A percentile compares a stretch with the other conserved stretches of the same genome.
Conservation (phyloP, 139 green algal species). For the Ostreobium quekettii region DNA sequence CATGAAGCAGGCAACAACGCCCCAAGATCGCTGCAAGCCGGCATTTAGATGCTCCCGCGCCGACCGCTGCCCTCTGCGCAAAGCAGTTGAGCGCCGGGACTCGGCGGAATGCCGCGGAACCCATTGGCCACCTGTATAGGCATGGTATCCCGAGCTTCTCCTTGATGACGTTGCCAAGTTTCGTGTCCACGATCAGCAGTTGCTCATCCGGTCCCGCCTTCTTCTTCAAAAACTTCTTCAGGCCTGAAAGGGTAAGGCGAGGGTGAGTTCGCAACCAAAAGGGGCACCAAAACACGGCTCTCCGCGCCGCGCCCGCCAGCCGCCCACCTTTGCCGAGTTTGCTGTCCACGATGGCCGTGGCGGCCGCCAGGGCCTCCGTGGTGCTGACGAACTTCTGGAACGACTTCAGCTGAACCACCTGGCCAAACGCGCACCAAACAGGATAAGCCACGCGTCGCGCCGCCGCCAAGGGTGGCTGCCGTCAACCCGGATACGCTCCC, state of each 20-base stretch:
- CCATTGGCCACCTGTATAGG: slow-evolving; percentile 67
- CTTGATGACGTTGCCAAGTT: slow-evolving; percentile 94
- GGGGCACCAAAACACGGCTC: neutral
- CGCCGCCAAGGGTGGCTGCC: neutral
- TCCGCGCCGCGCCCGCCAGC: neutral
- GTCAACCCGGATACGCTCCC: neutral
- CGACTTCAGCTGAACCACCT: slow-evolving; percentile 94
- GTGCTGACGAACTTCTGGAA: slow-evolving; percentile 98
- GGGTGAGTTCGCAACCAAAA: too few relatives aligned
- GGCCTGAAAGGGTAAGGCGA: too few relatives aligned
- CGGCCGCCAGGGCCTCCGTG: slow-evolving; percentile 85
- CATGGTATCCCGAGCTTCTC: slow-evolving; percentile 96
- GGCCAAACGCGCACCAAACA: slow-evolving; percentile 18
- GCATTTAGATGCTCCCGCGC: too few relatives aligned
- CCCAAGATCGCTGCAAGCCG: too few relatives aligned
- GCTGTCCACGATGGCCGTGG: slow-evolving; percentile 84
- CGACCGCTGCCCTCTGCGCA: too few relatives aligned
- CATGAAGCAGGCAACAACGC: too few relatives aligned
- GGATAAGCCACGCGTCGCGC: neutral
- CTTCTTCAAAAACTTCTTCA: slow-evolving; percentile 99
- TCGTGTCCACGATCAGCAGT: slow-evolving; percentile 88
- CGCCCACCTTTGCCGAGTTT: slow-evolving; percentile 87
- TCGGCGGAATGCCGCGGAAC: too few relatives aligned
- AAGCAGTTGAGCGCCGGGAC: too few relatives aligned
- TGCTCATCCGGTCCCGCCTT: slow-evolving; percentile 72